Evolutionary conservation across 1,284 basidiomycete species (phyloP).

Genomic region (Amylostereum areolatum): DNA sequence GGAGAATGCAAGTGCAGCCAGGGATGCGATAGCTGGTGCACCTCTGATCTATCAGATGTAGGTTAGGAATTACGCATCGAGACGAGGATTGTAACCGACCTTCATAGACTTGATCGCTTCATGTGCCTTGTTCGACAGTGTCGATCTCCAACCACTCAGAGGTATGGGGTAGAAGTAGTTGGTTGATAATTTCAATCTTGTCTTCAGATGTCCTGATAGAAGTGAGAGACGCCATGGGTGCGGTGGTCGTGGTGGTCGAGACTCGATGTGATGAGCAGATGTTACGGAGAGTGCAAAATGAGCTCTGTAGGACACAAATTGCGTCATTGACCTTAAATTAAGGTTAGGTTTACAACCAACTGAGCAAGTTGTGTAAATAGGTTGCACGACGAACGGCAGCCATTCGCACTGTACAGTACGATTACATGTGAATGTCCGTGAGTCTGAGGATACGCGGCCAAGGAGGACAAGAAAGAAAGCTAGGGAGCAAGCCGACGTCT

Average conservation of each 20-base stretch:
- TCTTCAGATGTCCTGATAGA: slow-evolving; percentile 64
- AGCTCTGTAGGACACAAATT: too few species aligned
- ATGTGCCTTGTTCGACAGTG: slow-evolving; percentile 76
- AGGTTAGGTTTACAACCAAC: too few species aligned
- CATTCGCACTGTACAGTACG: too few species aligned
- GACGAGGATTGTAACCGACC: slow-evolving; percentile 32
- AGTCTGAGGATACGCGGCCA: too few species aligned
- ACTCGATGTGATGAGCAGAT: too few species aligned
- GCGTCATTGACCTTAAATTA: too few species aligned
- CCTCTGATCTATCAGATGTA: slow-evolving; percentile 66
- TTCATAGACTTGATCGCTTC: slow-evolving; percentile 93
- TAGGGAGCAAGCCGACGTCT: too few species aligned
- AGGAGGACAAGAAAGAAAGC: too few species aligned
- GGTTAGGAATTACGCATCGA: neutral
- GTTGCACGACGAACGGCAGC: too few species aligned
- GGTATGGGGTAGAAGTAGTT: slow-evolving; percentile 78
- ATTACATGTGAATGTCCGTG: too few species aligned
- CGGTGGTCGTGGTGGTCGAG: neutral
- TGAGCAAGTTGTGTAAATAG: too few species aligned
- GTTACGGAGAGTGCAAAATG: too few species aligned
- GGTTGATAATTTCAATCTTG: slow-evolving; percentile 80
- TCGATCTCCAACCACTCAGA: slow-evolving; percentile 69
- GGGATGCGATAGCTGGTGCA: slow-evolving; percentile 90
- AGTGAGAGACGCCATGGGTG: slow-evolving; percentile 27
- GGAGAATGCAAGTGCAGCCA: slow-evolving; percentile 78